Evolutionary conservation across 331 rosid genomes (phyloP).

Genomic region (Quercus phellos): DNA sequence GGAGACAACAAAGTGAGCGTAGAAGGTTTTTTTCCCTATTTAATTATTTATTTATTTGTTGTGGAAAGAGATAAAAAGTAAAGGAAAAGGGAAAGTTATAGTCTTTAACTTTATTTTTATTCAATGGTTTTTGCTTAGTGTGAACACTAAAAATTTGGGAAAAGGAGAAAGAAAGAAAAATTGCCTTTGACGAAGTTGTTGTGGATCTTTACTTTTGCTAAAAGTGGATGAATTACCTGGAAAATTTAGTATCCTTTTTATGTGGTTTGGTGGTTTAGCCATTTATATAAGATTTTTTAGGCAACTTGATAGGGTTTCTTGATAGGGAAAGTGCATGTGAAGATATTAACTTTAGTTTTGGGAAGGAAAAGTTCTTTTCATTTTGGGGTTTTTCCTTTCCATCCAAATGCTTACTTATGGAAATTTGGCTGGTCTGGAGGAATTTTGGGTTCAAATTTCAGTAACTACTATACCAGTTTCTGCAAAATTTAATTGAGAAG

Average conservation of each 20-base stretch:
- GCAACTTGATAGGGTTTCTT: constrained; percentile 10
- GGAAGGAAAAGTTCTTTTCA: not conserved
- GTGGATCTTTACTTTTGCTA: constrained; percentile 20
- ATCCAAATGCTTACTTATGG: constrained; percentile 5
- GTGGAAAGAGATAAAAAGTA: not conserved
- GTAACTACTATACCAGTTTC: not conserved
- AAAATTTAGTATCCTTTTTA: not conserved
- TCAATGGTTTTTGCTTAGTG: constrained; percentile 17
- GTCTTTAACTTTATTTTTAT: constrained; percentile 33
- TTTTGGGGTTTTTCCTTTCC: not conserved
- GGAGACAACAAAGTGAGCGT: constrained; percentile 23
- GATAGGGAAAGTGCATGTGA: constrained; percentile 7
- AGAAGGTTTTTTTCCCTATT: constrained; percentile 7
- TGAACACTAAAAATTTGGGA: constrained; percentile 24
- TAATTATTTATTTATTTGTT: constrained; percentile 23
- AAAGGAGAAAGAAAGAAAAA: constrained; percentile 17
- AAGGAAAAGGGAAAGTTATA: constrained; percentile 15
- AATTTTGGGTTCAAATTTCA: not conserved
- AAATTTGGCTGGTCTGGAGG: not conserved
- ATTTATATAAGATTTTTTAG: constrained; percentile 7
- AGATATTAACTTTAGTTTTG: not conserved
- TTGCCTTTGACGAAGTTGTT: constrained; percentile 13
- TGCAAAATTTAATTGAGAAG: not conserved
- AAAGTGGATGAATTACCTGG: constrained; percentile 18
- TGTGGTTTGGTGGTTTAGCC: constrained; percentile 14